Base-by-base conservation (phyloP, 75 land plant species). In the Sequoia sempervirens region DNA sequence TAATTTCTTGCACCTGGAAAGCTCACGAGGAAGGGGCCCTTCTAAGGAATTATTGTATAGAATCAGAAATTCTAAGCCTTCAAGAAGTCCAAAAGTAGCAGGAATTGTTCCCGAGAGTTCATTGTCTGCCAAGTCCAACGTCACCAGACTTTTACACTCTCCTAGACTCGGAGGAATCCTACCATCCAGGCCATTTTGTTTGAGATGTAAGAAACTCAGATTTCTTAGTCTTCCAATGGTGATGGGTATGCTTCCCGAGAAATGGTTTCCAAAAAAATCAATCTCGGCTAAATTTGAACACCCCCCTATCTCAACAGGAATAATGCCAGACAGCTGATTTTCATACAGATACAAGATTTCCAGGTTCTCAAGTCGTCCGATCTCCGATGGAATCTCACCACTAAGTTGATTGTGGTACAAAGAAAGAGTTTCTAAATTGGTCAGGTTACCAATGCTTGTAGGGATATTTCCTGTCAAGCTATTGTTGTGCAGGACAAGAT, bases 31-130 rank as follows among this genome's bases (percentile, higher is more conserved):
- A 64, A 94, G 81, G 15, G 94, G 87, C n/a, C 96, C 96, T 82
- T 90, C 86, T 18, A 94, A 87, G 20, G 95, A 87, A 79, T 94
- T 94, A 89, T 93, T 90, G 86, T 91, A 94, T n/a, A 94, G 89
- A 52, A 89, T 83, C 82, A 94, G 81, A 23, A 82, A 58, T 38
- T 64, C 80, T 0, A 94, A 79, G 46, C 87, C 81, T 18, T 81
- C 69, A 30, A 94, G 93, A 70, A 84, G 79, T 26, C 88, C 54
- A 58, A 92, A 87, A 43, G 94, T 87, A 0, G 87, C 76, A 18
- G 96, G 96, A 37, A 95, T 70, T 9, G 58, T 36, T 10, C 95
- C 96, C 28, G 91, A 81, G 61, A 95, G 85, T 75, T 82, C 74
- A 87, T 95, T 95, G 73, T 94, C 92, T n/a, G 93, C 93, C 83